A percentile compares a stretch with the other conserved stretches of the same genome.
These are phyloP conservation scores for Neohortaea acidophila DNA, from an alignment of 495 filamentous ascomycete genomes.

Conservation along the genomic window DNA sequence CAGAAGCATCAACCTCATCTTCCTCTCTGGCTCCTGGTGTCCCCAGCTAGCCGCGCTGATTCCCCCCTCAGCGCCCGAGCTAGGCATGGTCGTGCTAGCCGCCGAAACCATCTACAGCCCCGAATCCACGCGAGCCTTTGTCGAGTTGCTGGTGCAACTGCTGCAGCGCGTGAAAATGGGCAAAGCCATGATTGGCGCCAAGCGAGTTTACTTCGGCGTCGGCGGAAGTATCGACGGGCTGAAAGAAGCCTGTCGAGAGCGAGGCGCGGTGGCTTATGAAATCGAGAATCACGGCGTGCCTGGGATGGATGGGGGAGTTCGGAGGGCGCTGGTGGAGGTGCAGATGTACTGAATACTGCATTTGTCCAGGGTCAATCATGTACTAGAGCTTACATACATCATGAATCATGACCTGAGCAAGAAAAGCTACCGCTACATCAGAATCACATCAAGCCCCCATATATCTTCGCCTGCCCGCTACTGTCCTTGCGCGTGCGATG, in stretches of 20 bases:
- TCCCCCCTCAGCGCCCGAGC: conserved; percentile 15
- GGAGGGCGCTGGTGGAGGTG: conserved; percentile 29
- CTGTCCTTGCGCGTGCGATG: background rate
- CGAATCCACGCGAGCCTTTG: conserved; percentile 54
- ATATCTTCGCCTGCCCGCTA: background rate
- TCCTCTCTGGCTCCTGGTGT: conserved; percentile 73
- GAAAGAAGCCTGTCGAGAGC: conserved; percentile 41
- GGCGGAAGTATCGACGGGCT: conserved; percentile 89
- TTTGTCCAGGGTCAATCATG: too few relatives aligned
- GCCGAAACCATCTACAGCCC: conserved; percentile 95
- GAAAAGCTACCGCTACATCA: too few relatives aligned
- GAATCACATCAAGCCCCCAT: conserved; percentile 1
- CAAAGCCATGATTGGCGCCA: conserved; percentile 71
- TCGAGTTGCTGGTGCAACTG: conserved; percentile 50
- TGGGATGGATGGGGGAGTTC: conserved; percentile 41
- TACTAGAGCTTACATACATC: too few relatives aligned
- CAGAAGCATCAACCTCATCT: conserved; percentile 45
- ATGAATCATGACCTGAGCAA: too few relatives aligned
- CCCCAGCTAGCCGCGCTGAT: conserved; percentile 28
- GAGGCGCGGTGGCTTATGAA: conserved; percentile 39
- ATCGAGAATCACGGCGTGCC: conserved; percentile 30
- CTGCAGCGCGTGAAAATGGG: conserved; percentile 40
- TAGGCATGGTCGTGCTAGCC: conserved; percentile 49
- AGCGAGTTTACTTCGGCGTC: conserved; percentile 91
- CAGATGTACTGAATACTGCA: conserved; percentile 29